Evolutionary conservation across 192 early-diverging fungal species (phyloP).

Genomic region (Podochytrium sp.): DNA sequence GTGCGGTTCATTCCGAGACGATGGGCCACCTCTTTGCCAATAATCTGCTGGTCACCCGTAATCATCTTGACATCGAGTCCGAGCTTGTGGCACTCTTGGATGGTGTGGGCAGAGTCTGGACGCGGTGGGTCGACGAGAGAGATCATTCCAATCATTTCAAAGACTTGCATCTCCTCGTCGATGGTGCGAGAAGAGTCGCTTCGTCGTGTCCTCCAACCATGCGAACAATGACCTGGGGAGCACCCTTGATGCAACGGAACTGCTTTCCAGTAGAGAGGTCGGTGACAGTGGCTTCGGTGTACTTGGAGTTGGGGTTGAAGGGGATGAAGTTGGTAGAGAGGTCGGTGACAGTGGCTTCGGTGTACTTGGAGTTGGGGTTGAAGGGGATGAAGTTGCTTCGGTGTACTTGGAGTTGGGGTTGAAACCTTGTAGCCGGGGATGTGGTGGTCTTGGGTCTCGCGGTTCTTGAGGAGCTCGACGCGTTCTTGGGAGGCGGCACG

Average conservation of each 20-base stretch:
- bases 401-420: no score
- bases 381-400: no score
- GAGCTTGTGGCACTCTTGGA: conserved; percentile 75
- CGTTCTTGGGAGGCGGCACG: conserved; percentile 77
- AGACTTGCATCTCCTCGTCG: conserved; percentile 67
- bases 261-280: conserved; percentile 72
- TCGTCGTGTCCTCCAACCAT: conserved; percentile 69
- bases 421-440: conserved; percentile 90
- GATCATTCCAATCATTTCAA: conserved; percentile 89
- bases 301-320: conserved; percentile 89
- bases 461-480: conserved; percentile 71
- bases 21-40: conserved; percentile 89
- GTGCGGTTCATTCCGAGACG: conserved; percentile 88
- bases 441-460: conserved; percentile 55
- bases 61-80: conserved; percentile 95
- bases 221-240: conserved; percentile 87
- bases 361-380: no score
- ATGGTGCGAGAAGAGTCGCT: conserved; percentile 79
- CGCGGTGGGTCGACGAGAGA: conserved; percentile 87
- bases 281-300: conserved; percentile 83
- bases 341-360: no score
- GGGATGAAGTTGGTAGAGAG: conserved; percentile 81
- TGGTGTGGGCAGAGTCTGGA: conserved; percentile 61
- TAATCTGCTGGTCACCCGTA: conserved; percentile 94
- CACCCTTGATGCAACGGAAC: conserved; percentile 91